Percentiles rank a stretch among this genome's conserved stretches.
Conservation (phyloP, 768 basidiomycete species). For the Hebeloma cylindrosporum region DNA sequence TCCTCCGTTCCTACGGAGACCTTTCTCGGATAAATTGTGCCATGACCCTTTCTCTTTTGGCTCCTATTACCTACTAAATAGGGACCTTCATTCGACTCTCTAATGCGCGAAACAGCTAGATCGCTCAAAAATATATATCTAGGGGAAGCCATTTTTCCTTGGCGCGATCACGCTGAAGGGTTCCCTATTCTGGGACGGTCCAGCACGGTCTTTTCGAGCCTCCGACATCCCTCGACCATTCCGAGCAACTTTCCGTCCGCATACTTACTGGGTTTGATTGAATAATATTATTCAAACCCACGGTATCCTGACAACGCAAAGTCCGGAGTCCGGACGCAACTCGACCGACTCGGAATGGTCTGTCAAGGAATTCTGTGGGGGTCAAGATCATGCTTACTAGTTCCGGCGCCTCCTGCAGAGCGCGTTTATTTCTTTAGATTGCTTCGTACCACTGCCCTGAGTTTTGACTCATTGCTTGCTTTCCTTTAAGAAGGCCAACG, state of each 20-base stretch:
- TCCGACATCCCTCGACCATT: conserved; percentile 30
- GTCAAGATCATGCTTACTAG: conserved; percentile 16
- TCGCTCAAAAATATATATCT: too few relatives aligned
- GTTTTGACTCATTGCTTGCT: conserved; percentile 4
- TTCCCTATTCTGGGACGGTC: conserved; percentile 29
- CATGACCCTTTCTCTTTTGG: too few relatives aligned
- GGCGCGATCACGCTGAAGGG: conserved; percentile 3
- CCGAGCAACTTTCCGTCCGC: conserved; percentile 7
- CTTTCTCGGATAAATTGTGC: too few relatives aligned
- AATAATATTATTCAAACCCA: too few relatives aligned
- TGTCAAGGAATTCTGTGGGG: conserved; percentile 16
- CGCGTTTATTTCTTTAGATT: conserved; percentile 10
- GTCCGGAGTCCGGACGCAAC: conserved; percentile 26
- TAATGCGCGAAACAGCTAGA: too few relatives aligned
- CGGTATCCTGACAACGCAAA: too few relatives aligned
- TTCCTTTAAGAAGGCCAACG: conserved; percentile 8
- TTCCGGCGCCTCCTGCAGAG: conserved; percentile 15
- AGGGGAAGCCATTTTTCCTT: conserved; percentile 1
- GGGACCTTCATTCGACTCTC: too few relatives aligned
- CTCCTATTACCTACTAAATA: too few relatives aligned
- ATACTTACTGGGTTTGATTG: conserved; percentile 12
- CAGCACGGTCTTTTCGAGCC: conserved; percentile 32
- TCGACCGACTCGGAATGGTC: conserved; percentile 22
- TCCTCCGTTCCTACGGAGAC: too few relatives aligned
- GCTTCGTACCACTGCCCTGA: too few relatives aligned